Evolutionary conservation across 2,329 filamentous ascomycete species (phyloP).

Genomic region (Penicillium sp.): DNA sequence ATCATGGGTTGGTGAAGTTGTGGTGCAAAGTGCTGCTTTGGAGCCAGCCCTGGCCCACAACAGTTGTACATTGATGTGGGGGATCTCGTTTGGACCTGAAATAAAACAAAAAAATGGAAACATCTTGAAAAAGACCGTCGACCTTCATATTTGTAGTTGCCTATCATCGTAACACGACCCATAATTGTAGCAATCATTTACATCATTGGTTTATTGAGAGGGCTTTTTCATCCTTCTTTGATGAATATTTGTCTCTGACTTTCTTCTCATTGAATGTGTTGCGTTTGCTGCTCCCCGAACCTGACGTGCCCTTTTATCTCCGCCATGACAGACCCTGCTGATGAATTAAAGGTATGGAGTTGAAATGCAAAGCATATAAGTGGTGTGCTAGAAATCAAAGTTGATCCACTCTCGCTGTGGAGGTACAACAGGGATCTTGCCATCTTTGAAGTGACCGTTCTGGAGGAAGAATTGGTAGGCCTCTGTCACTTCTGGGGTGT

Average conservation of each 20-base stretch:
- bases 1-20: slow-evolving; percentile 19
- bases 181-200: not conserved
- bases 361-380: not conserved
- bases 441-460: slow-evolving; percentile 68
- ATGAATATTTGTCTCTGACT: no score
- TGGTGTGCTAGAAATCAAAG: slow-evolving; percentile 64
- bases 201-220: not conserved
- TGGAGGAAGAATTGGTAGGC: slow-evolving; percentile 67
- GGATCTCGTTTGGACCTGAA: slow-evolving; percentile 35
- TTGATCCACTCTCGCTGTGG: slow-evolving; percentile 74
- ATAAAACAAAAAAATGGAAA: slow-evolving; percentile 34
- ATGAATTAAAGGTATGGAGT: no score
- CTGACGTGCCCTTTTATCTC: no score
- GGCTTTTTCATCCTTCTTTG: no score
- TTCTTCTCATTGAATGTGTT: no score
- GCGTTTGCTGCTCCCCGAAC: no score
- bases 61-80: slow-evolving; percentile 19
- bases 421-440: slow-evolving; percentile 73
- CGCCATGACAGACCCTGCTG: no score
- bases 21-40: slow-evolving; percentile 17
- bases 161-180: slow-evolving; percentile 1
- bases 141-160: not conserved
- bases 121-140: slow-evolving; percentile 27
- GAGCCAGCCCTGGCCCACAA: slow-evolving; percentile 18
- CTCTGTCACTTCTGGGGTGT: slow-evolving; percentile 55